A percentile compares a stretch with the other conserved stretches of the same genome.
phyloP scores from a whole-genome alignment of 1,284 basidiomycete species.

The Moesziomyces sp. region DNA sequence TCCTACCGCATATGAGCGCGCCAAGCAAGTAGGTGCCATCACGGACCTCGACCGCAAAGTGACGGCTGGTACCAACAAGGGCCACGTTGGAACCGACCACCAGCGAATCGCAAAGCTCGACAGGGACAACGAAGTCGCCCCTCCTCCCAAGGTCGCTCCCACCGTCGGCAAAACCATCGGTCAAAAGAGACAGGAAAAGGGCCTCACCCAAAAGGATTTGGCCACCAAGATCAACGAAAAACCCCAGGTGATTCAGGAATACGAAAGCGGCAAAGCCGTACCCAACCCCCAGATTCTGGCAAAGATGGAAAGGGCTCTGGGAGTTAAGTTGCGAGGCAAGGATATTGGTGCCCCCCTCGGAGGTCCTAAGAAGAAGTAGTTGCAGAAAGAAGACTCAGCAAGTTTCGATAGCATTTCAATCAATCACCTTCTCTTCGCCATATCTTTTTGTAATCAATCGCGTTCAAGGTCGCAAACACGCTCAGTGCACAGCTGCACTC shows the following conservation, averaged over 20 bases:
- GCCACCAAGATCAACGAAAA: constrained; percentile 93
- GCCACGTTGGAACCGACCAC: constrained; percentile 62
- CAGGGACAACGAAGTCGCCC: constrained; percentile 85
- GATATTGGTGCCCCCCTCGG: constrained; percentile 61
- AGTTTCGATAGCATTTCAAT: too few species aligned
- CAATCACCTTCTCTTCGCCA: too few species aligned
- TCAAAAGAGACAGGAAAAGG: constrained; percentile 79
- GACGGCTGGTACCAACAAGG: constrained; percentile 63
- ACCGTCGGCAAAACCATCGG: constrained; percentile 88
- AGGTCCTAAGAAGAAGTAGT: constrained; percentile 56
- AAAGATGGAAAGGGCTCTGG: constrained; percentile 89
- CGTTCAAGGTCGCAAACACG: too few species aligned
- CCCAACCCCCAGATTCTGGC: constrained; percentile 89
- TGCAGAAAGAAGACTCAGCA: too few species aligned
- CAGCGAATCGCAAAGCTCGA: constrained; percentile 65
- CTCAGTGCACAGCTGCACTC: too few species aligned
- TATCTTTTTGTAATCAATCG: too few species aligned
- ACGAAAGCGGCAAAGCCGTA: constrained; percentile 83
- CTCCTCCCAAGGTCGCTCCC: constrained; percentile 84
- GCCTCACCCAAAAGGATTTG: constrained; percentile 90
- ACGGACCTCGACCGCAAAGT: constrained; percentile 70
- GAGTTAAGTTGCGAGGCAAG: constrained; percentile 79
- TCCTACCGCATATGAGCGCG: constrained; percentile 64
- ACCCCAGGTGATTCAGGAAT: constrained; percentile 85
- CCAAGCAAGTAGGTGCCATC: constrained; percentile 69